Evolutionary conservation across 2,329 filamentous ascomycete genomes (phyloP), one percentile per base, ranked within the genome.

Genomic region (Dendryphion nanum): DNA sequence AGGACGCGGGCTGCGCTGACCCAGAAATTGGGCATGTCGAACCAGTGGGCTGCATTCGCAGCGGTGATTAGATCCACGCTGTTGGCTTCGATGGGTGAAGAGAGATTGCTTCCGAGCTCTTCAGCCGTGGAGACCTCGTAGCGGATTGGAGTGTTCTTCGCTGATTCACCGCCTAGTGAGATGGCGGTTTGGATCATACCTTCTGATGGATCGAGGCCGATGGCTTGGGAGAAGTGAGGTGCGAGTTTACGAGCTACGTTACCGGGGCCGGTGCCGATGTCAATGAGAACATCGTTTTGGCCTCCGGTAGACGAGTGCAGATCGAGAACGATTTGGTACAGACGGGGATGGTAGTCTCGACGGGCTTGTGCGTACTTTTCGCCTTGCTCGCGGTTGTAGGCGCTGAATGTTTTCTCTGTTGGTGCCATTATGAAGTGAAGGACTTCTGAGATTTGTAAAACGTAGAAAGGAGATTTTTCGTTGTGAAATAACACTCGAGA

Each of bases 181-280:
- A 59, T 60, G 3, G 77, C 77, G 0, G 68, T 63, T 10, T 41
- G 51, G 34, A 82, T 74, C 79, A 82, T 82, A 29, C 69, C 72
- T 12, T 64, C 59, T 2, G 73, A 71, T 0, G 76, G 67, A 44
- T 82, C 78, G 10, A 77, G 48, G 4, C 76, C 79, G 13, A 74
- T 57, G 6, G 64, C 72, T 18, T 64, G 53, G 1, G 52, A 40
- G 50, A 82, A 82, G 21, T 63, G 64, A 0, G 60, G 55, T 0
- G 72, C 70, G 1, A 81, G 64, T 4, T 61, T 63, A 2, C 71
- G 67, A 0, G 67, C 68, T 0, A 72, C 74, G 10, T 58, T 71
- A 4, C 78, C 79, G 0, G 78, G 77, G 0, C 79, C 78, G 49
- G 76, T 80, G 20, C 79, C 79, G 5, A 81, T 59, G 43, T 83